Base-by-base conservation (phyloP, 169 alveolate genomes). In the Eimeria zaria region DNA sequence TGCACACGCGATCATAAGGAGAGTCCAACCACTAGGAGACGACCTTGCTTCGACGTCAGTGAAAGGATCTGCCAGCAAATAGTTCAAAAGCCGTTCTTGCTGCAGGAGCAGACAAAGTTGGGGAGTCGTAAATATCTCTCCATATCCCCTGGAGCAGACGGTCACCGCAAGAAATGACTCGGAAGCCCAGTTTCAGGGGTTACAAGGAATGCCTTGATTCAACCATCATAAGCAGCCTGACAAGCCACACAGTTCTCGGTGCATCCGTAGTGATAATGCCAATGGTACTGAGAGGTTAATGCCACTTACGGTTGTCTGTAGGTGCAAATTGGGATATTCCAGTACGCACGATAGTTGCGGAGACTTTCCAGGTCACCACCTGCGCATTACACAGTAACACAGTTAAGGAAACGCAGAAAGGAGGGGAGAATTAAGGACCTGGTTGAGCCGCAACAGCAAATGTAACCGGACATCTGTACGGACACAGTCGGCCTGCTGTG, bases 1-100 rank as follows among this genome's bases (percentile, higher is more conserved):
- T 22, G 93, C 93, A 76, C 81, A 55, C 9, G 93, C 93, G 46
- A 85, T 55, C 93, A 85, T 85, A 53, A 85, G 71, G 81, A 85
- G 80, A 24, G 93, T 85, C 93, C 93, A 85, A 36, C 60, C 93
- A 85, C 80, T 85, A 5, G 93, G 93, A 22, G 18, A 85, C 46
- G 93, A 85, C 62, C 46, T 85, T 48, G 80, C 93, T 62, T 60
- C 80, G 67, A 85, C 93, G 60, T 85, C 93, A 22, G 64, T 85
- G 80, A 30, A 55, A 36, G 93, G 93, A 46, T 85, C 93, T 55
- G 93, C 93, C 81, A 85, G 51, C 55, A 85, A 46, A 85, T 85
- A 85, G 22, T 85, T 85, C 51, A 85, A 22, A 27, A 85, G 80
- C 81, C 93, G 93, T 41, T 85, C 80, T 62, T 85, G 93, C 39